Conservation (phyloP, 345 rosid species). For the Rubroshorea leprosula region DNA sequence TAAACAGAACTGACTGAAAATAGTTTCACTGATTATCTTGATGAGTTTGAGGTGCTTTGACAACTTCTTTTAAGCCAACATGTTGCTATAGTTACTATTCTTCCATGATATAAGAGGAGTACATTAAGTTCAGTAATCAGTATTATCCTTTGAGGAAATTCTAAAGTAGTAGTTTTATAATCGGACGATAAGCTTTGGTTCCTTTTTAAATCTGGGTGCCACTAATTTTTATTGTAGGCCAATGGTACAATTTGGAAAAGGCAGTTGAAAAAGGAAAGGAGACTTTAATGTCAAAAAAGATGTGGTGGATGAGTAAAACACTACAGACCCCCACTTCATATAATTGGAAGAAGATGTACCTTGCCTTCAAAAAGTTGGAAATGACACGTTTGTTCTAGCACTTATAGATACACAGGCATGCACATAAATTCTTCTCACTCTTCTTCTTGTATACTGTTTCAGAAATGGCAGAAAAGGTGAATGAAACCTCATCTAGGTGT, state of each 20-base stretch:
- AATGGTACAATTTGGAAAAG: not conserved
- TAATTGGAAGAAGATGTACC: not conserved
- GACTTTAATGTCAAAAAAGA: not conserved
- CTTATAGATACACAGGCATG: constrained; percentile 3
- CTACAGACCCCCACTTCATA: constrained; percentile 9
- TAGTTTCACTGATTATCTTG: too few relatives aligned
- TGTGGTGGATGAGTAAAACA: not conserved
- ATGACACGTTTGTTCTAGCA: constrained; percentile 39
- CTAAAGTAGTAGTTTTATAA: too few relatives aligned
- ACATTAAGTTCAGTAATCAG: not conserved
- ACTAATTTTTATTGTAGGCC: not conserved
- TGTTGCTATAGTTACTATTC: not conserved
- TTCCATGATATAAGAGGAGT: not conserved
- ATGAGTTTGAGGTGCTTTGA: too few relatives aligned
- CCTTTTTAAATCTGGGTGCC: not conserved
- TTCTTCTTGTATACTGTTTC: not conserved
- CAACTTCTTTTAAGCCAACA: not conserved
- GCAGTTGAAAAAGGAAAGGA: not conserved
- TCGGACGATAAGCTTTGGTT: too few relatives aligned
- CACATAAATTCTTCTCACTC: constrained; percentile 7
- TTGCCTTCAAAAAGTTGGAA: constrained; percentile 27
- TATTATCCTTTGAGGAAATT: not conserved
- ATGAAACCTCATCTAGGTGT: constrained; percentile 20
- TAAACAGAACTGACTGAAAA: too few relatives aligned
- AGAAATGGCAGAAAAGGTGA: constrained; percentile 20